Base-by-base conservation (phyloP, 192 early-diverging fungal genomes). In the Thamnidium elegans region DNA sequence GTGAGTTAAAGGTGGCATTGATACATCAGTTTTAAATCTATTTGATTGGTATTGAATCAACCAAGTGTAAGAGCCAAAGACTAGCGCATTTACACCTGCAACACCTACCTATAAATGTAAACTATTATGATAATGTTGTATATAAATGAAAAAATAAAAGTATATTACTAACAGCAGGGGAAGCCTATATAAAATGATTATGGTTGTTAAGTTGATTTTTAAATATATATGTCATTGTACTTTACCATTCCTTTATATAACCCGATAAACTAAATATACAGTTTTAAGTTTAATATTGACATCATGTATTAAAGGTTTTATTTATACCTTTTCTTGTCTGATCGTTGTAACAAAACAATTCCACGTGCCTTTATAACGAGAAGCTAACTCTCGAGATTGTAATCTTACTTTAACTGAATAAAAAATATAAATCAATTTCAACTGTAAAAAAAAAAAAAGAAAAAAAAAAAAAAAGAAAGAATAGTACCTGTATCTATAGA, bases 191-290 rank as follows among this genome's bases (percentile, higher is more conserved):
- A 23, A n/a, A 30, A 44, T 50, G n/a, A 44, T 31, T 17, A 36
- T 44, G 15, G 32, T 26, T 0, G 54, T 59, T 53, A 62, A 44
- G 39, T 50, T 20, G 36, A 15, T 48, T 48, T 19, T 48, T 48
- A 48, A 48, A 48, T 48, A 9, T 48, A 14, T 48, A 19, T 48
- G 36, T 39, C 5, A 26, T 26, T 15, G 10, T 23, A 53, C n/a
- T 77, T 64, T 71, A 81, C 82, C 82, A 84, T 84, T 66, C 82
- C 82, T 74, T 84, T 84, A 58, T 81, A 84, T 13, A 84, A 69
- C 31, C 82, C 82, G 17, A 68, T 58, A 60, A 84, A 67, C 82
- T 84, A 66, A 23, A 19, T 23, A 52, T 45, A 26, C 26, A 26
- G 26, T 26, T 26, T 26, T 14, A 48, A 31, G 36, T 42, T 42